These are phyloP conservation scores for Leccinellum albellum DNA, from an alignment of 768 basidiomycete genomes.

Conservation along the genomic window DNA sequence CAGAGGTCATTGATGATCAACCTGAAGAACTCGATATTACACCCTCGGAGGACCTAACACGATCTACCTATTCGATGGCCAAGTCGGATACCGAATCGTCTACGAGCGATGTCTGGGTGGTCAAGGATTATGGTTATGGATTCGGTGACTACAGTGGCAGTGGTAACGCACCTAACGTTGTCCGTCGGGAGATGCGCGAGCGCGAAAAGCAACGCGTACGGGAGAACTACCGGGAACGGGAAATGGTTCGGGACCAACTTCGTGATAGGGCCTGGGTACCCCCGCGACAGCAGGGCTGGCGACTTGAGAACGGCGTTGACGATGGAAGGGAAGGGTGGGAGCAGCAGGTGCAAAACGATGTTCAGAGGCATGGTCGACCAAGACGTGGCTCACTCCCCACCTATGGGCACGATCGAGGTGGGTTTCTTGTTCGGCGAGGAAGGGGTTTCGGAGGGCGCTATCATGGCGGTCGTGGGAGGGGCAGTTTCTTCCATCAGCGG, in stretches of 20 bases:
- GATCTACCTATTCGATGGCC: slow-evolving; percentile 1
- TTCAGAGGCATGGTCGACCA: slow-evolving; percentile 21
- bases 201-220: slow-evolving; percentile 20
- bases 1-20: background rate
- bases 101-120: slow-evolving; percentile 44
- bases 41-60: background rate
- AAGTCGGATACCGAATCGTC: slow-evolving; percentile 16
- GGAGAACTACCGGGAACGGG: slow-evolving; percentile 14
- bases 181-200: slow-evolving; percentile 29
- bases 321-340: slow-evolving; percentile 24
- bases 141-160: slow-evolving; percentile 47
- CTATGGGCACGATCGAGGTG: slow-evolving; percentile 34
- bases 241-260: slow-evolving; percentile 9
- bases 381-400: slow-evolving; percentile 34
- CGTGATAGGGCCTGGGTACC: slow-evolving; percentile 20
- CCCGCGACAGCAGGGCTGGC: slow-evolving; percentile 18
- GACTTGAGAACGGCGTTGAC: slow-evolving; percentile 25
- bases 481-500: slow-evolving; percentile 31
- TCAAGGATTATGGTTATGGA: slow-evolving; percentile 62
- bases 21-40: background rate
- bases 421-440: slow-evolving; percentile 30
- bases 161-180: slow-evolving; percentile 30
- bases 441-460: slow-evolving; percentile 38
- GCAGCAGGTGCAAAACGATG: slow-evolving; percentile 13
- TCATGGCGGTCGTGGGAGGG: slow-evolving; percentile 34